phyloP scores from a whole-genome alignment of 225 moss, liverwort and hornwort species.

The Neckera pumila region DNA sequence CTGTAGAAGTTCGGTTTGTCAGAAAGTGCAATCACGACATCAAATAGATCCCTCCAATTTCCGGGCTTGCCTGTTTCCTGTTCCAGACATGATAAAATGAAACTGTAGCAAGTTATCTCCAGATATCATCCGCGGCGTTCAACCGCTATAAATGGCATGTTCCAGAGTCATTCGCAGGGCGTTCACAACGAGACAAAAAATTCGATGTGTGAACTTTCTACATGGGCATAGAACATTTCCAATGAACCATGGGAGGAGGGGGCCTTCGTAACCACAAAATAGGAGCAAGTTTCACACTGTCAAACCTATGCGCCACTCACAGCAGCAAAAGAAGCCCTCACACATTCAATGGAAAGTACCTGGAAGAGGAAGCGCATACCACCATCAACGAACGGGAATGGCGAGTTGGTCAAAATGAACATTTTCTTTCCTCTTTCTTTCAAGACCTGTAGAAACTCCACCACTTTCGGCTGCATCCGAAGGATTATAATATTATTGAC shows the following conservation, averaged over 20 bases:
- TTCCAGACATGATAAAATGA: neutral
- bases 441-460: constrained; percentile 65
- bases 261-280: neutral
- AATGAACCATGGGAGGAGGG: neutral
- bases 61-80: constrained; percentile 43
- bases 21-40: constrained; percentile 85
- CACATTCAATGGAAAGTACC: constrained; percentile 8
- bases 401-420: constrained; percentile 89
- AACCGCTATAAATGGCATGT: neutral
- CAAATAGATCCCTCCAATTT: constrained; percentile 80
- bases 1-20: constrained; percentile 93
- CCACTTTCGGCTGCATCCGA: constrained; percentile 45
- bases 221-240: neutral
- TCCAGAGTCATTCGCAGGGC: neutral
- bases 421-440: constrained; percentile 72
- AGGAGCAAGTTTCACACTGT: neutral
- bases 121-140: neutral
- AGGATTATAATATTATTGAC: neutral
- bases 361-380: constrained; percentile 95
- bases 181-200: neutral
- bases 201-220: neutral
- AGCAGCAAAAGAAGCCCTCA: neutral
- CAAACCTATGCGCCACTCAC: neutral
- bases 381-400: constrained; percentile 81
- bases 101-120: neutral